phyloP scores from a whole-genome alignment of 805 yeast species.

The Kuraishia floccosa region DNA sequence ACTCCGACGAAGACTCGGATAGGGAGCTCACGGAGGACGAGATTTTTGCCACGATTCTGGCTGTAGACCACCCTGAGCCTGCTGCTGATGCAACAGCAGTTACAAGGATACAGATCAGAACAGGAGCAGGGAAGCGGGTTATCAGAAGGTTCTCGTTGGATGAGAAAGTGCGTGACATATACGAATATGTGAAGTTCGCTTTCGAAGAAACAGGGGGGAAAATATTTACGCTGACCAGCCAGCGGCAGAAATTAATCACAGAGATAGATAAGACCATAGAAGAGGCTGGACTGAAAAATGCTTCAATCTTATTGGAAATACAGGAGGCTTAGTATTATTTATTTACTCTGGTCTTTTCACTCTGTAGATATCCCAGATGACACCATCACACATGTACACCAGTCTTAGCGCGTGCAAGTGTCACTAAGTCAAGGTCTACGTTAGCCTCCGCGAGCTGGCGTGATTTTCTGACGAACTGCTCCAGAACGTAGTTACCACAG shows the following conservation, averaged over 20 bases:
- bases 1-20: constrained; percentile 4
- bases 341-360: too few relatives aligned
- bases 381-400: too few relatives aligned
- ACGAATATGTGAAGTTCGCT: constrained; percentile 53
- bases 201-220: constrained; percentile 32
- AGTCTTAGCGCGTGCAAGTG: too few relatives aligned
- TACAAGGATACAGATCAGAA: constrained; percentile 80
- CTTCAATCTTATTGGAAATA: constrained; percentile 66
- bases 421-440: too few relatives aligned
- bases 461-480: constrained; percentile 14
- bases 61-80: constrained; percentile 56
- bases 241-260: constrained; percentile 46
- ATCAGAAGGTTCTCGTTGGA: constrained; percentile 54
- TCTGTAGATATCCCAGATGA: too few relatives aligned
- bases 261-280: constrained; percentile 46
- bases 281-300: constrained; percentile 73
- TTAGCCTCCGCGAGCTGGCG: too few relatives aligned
- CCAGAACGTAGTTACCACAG: constrained; percentile 13
- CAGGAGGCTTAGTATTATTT: too few relatives aligned
- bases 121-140: constrained; percentile 76
- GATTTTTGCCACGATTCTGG: constrained; percentile 20
- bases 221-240: constrained; percentile 44
- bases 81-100: constrained; percentile 32
- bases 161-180: constrained; percentile 52
- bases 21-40: constrained; percentile 2